Evolutionary conservation across 2,329 filamentous ascomycete genomes (phyloP), one percentile per base, ranked within the genome.

Genomic region (Botryosphaeria dothidea): DNA sequence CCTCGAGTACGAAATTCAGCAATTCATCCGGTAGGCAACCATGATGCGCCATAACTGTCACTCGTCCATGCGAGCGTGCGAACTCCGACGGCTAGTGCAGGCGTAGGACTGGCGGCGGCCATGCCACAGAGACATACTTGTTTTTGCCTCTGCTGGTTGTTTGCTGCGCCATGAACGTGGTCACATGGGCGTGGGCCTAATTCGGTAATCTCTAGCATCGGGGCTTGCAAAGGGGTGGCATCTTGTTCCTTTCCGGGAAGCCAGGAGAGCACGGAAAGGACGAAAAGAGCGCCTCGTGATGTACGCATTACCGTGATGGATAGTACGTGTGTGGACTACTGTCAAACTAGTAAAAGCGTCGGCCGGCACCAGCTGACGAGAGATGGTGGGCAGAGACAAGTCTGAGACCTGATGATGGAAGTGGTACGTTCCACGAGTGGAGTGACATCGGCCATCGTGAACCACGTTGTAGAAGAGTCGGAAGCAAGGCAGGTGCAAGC

Each of bases 161-260:
- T 31, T 60, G 27, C 56, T 41, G 21, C 17, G 21, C 25, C 41
- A 25, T 17, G 25, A 17, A n/a, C 25, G 56, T 31, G 36, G 56
- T 46, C 56, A 60, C 56, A 60, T 60, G 56, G 25, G 9, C 56
- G 43, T 25, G 38, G 56, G 19, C 41, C 25, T 27, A 46, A 60
- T 60, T 60, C 56, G 56, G 56, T 34, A 60, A 60, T 46, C 34
- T 57, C 25, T 45, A 4, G 46, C 27, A n/a, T 25, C 4, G 38
- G 11, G 56, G 25, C 56, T 60, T 60, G 38, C 38, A 60, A 60
- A 60, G 56, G 56, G 56, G 41, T 27, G 54, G 41, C 41, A 60
- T 60, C n/a, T n/a, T 60, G 41, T 60, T 31, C 23, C 36, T 38
- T 25, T 60, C 46, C 49, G 49, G 56, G 25, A 46, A 34, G 54